phyloP scores from a whole-genome alignment of 78 protist genomes.

The Dictyostelium citrinum region DNA sequence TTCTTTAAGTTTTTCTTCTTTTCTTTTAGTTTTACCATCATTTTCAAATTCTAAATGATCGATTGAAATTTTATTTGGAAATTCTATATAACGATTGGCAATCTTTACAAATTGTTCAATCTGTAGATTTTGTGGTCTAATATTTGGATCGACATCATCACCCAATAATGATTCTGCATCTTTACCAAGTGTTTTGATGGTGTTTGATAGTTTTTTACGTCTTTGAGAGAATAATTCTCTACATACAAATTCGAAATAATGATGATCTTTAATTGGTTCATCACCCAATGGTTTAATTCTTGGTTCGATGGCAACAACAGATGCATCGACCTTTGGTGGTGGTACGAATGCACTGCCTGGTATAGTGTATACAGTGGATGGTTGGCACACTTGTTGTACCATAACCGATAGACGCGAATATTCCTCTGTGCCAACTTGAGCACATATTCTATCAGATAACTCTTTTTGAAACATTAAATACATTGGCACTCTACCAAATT shows the following conservation, averaged over 20 bases:
- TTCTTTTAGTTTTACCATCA: slow-evolving; percentile 21
- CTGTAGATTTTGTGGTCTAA: slow-evolving; percentile 64
- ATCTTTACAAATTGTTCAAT: slow-evolving; percentile 57
- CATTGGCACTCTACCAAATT: slow-evolving; percentile 72
- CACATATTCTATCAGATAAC: slow-evolving; percentile 68
- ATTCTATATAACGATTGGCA: slow-evolving; percentile 24
- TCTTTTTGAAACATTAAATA: slow-evolving; percentile 83
- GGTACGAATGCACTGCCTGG: slow-evolving; percentile 80
- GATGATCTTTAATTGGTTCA: slow-evolving; percentile 17
- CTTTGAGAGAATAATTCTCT: slow-evolving; percentile 39
- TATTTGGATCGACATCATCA: slow-evolving; percentile 2
- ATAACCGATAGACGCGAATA: slow-evolving; percentile 50
- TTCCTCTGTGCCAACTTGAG: slow-evolving; percentile 1
- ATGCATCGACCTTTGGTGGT: slow-evolving; percentile 81
- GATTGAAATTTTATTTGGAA: neutral
- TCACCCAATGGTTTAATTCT: neutral
- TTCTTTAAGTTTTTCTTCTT: slow-evolving; percentile 5
- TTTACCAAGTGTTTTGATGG: slow-evolving; percentile 6
- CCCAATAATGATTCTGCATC: neutral
- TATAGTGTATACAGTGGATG: neutral
- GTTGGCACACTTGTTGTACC: slow-evolving; percentile 5
- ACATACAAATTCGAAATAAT: slow-evolving; percentile 67
- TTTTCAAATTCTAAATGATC: slow-evolving; percentile 23
- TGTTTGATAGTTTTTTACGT: slow-evolving; percentile 54
- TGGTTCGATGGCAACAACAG: slow-evolving; percentile 52